Base-by-base conservation (phyloP, 345 rosid genomes). In the Raphanus sativus region DNA sequence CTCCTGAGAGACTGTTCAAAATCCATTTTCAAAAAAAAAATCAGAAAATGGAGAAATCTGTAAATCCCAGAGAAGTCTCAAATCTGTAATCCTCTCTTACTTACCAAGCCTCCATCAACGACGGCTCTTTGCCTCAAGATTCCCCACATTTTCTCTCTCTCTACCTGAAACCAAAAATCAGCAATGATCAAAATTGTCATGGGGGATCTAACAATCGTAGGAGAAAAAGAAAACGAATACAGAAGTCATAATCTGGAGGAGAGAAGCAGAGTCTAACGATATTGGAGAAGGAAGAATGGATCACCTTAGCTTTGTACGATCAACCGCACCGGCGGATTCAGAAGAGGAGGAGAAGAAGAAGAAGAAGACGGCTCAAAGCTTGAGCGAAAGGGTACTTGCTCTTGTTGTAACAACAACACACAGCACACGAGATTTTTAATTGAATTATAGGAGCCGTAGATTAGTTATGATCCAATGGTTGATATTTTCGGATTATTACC, bases 141-240 rank as follows among this genome's bases (percentile, higher is more conserved):
- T 69, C 90, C 88, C 81, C 85, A 82, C 98, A 90, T 93, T 68
- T 48, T 69, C 71, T 82, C 30, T 28, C 85, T 28, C 85, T 34
- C 56, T 68, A 25, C 4, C 78, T 72, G 75, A 9, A 60, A 1
- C 33, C 17, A n/a, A 28, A 28, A 64, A 24, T 34, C 55, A 65
- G 32, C 50, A 26, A 68, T 1, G 71, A 70, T 64, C 71, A 62
- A 40, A 70, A 77, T 1, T 62, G 10, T 10, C 66, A 4, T 64
- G 48, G 30, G 30, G 30, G 80, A 80, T 80, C 80, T 64, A 75
- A 65, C 63, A 58, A 69, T 32, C 52, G 8, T 15, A 42, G 6
- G n/a, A 59, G 13, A 17, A 65, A 25, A 65, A 32, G 1, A 21
- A 59, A 75, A 45, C 67, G 42, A 25, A 58, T 2, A 65, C 33